Conservation (phyloP, 768 basidiomycete genomes). For the Fomitopsis serialis region DNA sequence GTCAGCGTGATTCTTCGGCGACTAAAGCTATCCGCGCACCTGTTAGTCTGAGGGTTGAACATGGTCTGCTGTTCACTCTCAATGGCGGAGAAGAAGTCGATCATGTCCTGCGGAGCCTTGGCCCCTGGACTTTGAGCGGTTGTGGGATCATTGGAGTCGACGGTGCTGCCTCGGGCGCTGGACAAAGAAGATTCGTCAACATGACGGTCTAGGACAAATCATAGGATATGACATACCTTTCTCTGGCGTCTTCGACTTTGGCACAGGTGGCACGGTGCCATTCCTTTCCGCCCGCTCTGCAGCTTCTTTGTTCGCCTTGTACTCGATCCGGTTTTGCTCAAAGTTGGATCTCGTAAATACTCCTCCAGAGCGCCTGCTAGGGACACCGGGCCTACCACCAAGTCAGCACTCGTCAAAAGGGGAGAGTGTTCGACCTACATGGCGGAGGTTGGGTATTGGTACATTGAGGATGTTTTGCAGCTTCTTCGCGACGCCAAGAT, state of each 20-base stretch:
- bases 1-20: neutral
- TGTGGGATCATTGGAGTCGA: neutral
- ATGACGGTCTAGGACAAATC: neutral
- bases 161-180: conserved; percentile 14
- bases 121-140: conserved; percentile 18
- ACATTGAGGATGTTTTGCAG: conserved; percentile 91
- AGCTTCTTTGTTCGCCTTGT: conserved; percentile 73
- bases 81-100: conserved; percentile 89
- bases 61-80: conserved; percentile 74
- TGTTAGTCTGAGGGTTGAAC: conserved; percentile 60
- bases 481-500: conserved; percentile 86
- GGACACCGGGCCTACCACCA: conserved; percentile 80
- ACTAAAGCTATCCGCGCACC: conserved; percentile 29
- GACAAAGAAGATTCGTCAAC: neutral
- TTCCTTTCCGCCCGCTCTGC: conserved; percentile 39
- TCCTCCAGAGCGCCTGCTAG: conserved; percentile 92
- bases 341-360: conserved; percentile 94
- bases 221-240: conserved; percentile 23
- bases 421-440: conserved; percentile 41
- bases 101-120: conserved; percentile 43
- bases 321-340: conserved; percentile 91
- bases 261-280: conserved; percentile 14
- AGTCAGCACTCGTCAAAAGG: neutral
- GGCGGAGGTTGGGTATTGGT: conserved; percentile 89
- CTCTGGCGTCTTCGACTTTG: conserved; percentile 16